A percentile compares a stretch with the other conserved stretches of the same genome.
Conservation (phyloP, 768 basidiomycete species). For the Xerocomellus intermedius region DNA sequence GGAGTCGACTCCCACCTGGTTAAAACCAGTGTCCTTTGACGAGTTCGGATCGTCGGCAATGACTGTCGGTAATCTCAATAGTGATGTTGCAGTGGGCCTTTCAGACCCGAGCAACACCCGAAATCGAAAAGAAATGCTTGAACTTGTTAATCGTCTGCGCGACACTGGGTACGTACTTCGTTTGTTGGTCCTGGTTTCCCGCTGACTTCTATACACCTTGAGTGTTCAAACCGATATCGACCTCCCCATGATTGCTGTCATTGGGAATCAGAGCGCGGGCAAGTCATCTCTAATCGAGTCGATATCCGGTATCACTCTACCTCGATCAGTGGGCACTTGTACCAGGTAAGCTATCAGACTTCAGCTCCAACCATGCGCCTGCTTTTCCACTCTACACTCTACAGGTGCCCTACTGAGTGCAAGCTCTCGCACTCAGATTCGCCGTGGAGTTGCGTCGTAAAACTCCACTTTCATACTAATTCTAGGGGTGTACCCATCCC, state of each 20-base stretch:
- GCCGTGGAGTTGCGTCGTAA: background rate
- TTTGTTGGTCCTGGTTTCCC: background rate
- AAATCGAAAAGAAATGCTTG: conserved; percentile 53
- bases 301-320: background rate
- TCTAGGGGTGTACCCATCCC: background rate
- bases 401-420: conserved; percentile 2
- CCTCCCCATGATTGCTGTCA: conserved; percentile 3
- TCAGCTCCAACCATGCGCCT: background rate
- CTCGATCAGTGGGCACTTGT: background rate
- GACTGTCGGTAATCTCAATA: background rate
- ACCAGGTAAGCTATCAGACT: background rate
- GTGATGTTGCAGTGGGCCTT: conserved; percentile 43
- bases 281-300: background rate
- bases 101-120: conserved; percentile 52
- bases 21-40: background rate
- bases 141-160: conserved; percentile 55
- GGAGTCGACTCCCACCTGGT: no score
- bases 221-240: conserved; percentile 4
- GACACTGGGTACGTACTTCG: conserved; percentile 59
- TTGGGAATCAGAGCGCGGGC: conserved; percentile 1
- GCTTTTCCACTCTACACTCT: background rate
- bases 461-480: background rate
- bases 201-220: background rate
- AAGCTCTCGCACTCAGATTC: background rate
- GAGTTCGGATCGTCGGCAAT: background rate